These are phyloP conservation scores for Hemerocallis citrina DNA, from an alignment of 106 monocot species.

Conservation along the genomic window DNA sequence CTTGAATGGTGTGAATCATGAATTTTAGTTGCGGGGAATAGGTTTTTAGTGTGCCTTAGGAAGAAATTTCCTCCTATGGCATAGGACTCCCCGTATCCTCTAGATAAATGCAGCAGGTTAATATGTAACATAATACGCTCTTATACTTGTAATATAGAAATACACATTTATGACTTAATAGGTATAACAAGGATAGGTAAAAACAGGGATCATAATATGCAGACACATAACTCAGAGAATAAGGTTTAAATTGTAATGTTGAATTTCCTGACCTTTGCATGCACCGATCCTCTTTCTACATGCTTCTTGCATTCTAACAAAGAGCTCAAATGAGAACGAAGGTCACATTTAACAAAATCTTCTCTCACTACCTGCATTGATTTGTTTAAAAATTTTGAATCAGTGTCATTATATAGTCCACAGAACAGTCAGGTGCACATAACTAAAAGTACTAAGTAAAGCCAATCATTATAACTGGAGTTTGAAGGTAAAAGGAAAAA, in stretches of 20 bases:
- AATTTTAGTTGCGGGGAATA: no score
- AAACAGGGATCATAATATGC: not conserved
- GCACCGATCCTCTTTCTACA: slow-evolving; percentile 5
- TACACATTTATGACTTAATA: not conserved
- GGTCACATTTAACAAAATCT: slow-evolving; percentile 81
- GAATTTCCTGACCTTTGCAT: slow-evolving; percentile 64
- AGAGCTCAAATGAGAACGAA: slow-evolving; percentile 45
- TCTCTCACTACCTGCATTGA: slow-evolving; percentile 60
- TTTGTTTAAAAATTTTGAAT: slow-evolving; percentile 2
- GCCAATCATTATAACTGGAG: not conserved
- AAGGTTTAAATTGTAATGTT: not conserved
- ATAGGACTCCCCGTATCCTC: no score
- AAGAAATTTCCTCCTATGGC: no score
- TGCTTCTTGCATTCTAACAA: slow-evolving; percentile 40
- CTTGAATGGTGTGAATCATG: no score
- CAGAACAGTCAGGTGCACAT: not conserved
- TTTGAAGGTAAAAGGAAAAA: not conserved
- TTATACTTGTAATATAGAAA: not conserved
- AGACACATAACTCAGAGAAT: not conserved
- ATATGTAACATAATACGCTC: no score
- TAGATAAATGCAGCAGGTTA: not conserved
- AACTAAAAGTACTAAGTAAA: not conserved
- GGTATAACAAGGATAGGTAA: not conserved
- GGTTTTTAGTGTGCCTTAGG: no score
- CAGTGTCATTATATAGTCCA: not conserved